phyloP scores from a whole-genome alignment of 352 stramenopile species.

The Lagenidium sp. region DNA sequence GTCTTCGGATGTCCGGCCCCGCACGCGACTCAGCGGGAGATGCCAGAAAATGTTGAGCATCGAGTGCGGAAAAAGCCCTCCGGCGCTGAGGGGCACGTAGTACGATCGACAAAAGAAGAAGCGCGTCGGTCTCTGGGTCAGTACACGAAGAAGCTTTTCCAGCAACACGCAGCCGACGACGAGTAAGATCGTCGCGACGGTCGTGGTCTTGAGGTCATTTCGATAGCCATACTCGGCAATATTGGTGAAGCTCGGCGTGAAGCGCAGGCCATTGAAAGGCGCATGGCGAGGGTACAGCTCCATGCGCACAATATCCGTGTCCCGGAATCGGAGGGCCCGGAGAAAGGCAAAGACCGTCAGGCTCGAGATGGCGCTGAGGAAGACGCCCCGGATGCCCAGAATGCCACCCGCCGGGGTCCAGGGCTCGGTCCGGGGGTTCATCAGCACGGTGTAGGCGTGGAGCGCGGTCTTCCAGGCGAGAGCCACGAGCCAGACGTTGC shows the following conservation, averaged over 20 bases:
- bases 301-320: conserved; percentile 3
- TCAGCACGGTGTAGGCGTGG: too few relatives aligned
- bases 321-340: neutral
- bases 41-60: neutral
- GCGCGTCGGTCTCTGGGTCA: neutral
- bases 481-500: conserved; percentile 21
- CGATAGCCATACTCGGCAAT: conserved; percentile 8
- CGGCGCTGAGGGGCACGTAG: neutral
- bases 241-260: neutral
- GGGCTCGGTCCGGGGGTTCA: too few relatives aligned
- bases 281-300: neutral
- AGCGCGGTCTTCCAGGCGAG: conserved; percentile 8
- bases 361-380: neutral
- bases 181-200: neutral
- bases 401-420: neutral
- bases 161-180: neutral
- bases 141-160: neutral
- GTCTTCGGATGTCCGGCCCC: neutral
- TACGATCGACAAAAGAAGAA: neutral
- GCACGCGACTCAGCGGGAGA: neutral
- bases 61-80: neutral
- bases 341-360: neutral
- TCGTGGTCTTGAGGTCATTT: neutral
- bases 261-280: neutral
- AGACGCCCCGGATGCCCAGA: neutral